Evolutionary conservation across 2,329 filamentous ascomycete genomes (phyloP).

Genomic region (Fusarium floridanum): DNA sequence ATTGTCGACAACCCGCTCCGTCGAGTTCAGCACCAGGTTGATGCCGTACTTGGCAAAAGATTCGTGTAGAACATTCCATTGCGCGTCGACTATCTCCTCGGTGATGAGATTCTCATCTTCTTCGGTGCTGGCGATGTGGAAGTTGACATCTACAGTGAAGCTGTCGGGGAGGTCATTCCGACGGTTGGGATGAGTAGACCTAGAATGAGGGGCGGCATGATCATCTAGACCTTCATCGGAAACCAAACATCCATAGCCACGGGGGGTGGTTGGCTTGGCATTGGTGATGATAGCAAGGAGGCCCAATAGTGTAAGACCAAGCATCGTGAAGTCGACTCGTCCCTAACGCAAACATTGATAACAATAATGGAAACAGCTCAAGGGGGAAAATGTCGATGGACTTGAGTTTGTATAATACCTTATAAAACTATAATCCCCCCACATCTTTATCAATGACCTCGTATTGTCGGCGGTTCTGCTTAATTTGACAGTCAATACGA

Average conservation of each 20-base stretch:
- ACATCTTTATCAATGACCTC: not conserved
- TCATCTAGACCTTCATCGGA: not conserved
- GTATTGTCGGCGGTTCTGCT: not conserved
- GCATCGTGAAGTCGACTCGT: not conserved
- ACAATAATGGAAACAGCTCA: not conserved
- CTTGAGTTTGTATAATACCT: not conserved
- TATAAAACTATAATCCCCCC: not conserved
- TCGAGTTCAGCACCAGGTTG: slow-evolving; percentile 42
- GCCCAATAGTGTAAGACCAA: not conserved
- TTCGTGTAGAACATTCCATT: slow-evolving; percentile 38
- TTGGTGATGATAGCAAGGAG: not conserved
- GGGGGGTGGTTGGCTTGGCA: not conserved
- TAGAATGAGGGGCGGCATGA: not conserved
- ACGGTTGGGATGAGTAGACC: not conserved
- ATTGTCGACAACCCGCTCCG: slow-evolving; percentile 42
- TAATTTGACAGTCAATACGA: not conserved
- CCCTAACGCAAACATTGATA: not conserved
- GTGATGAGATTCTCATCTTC: slow-evolving; percentile 35
- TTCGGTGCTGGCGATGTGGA: slow-evolving; percentile 45
- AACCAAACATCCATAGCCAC: slow-evolving; percentile 7
- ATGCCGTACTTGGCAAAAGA: slow-evolving; percentile 39
- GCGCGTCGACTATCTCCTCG: slow-evolving; percentile 26
- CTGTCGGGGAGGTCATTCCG: slow-evolving; percentile 30
- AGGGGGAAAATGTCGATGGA: not conserved
- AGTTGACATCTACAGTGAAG: slow-evolving; percentile 44